Base-by-base conservation (phyloP, 495 filamentous ascomycete species). In the Neurospora tetrasperma region DNA sequence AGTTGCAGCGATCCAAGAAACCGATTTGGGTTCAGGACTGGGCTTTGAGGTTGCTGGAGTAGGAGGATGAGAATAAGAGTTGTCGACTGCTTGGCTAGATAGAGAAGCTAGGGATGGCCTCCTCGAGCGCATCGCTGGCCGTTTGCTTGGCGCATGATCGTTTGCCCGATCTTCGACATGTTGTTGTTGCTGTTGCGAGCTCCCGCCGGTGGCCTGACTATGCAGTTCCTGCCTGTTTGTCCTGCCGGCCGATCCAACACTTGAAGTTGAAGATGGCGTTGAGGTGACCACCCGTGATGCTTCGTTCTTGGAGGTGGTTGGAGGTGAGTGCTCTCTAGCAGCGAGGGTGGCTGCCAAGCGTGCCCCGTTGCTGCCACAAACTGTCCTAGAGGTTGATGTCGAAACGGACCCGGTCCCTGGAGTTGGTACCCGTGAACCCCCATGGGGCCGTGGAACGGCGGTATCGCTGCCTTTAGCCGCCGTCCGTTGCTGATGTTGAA, bases 1-100 rank as follows among this genome's bases (percentile, higher is more conserved):
- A 8, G 84, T 86, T 5, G 88, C 87, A 10, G 88, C 88, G 74
- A 88, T 86, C 68, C 85, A 84, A 10, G 86, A 88, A 6, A 85
- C 81, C 20, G 86, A 88, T 43, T 78, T 81, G 27, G 73, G 79
- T 73, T 76, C 79, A 66, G 27, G 3, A 38, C 54, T 27, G 18
- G 14, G 14, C 27, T 38, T 66, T 66, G 54, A 66, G 54, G 54
- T 66, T 8, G 54, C 35, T 31, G 54, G 54, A 66, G 42, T 41
- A 46, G 40, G 44, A 20, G 18, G 69, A 71, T 11, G 72, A 74
- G 69, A 70, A 35, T 18, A 69, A 46, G 31, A 72, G 72, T 44
- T 75, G 74, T 9, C 9, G 23, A 27, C 12, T 66, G 54, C 27
- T 66, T 18, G 54, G 31, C 27, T 35, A 8, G 54, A 66, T 7